Evolutionary conservation across 169 alveolate species (phyloP).

Genomic region (Cryptosporidium bovis): DNA sequence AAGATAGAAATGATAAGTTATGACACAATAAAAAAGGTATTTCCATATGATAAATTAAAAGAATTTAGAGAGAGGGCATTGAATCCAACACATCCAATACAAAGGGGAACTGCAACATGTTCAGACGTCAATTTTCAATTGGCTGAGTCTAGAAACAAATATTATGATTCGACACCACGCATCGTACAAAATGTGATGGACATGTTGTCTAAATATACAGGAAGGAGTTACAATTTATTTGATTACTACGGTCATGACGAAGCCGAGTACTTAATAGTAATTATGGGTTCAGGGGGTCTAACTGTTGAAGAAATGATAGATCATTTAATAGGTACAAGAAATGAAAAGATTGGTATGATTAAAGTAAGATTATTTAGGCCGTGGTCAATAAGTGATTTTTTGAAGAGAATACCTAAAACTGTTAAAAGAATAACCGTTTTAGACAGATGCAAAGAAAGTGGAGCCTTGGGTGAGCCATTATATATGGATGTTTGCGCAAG

Average conservation of each 20-base stretch:
- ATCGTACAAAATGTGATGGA: slow-evolving; percentile 76
- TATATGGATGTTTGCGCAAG: slow-evolving; percentile 77
- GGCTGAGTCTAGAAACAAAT: slow-evolving; percentile 78
- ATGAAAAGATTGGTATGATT: slow-evolving; percentile 77
- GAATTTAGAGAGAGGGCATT: slow-evolving; percentile 76
- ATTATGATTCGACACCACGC: slow-evolving; percentile 78
- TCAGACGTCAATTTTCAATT: slow-evolving; percentile 79
- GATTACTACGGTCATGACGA: slow-evolving; percentile 77
- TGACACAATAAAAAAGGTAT: slow-evolving; percentile 34
- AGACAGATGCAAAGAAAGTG: slow-evolving; percentile 79
- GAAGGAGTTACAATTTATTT: slow-evolving; percentile 77
- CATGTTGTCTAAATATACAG: slow-evolving; percentile 74
- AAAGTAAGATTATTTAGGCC: slow-evolving; percentile 80
- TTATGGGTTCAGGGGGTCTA: slow-evolving; percentile 81
- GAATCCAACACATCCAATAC: slow-evolving; percentile 80
- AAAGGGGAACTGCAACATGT: slow-evolving; percentile 80
- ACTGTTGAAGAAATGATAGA: slow-evolving; percentile 77
- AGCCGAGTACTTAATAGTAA: slow-evolving; percentile 75
- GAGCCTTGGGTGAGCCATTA: slow-evolving; percentile 80
- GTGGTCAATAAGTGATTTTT: slow-evolving; percentile 78
- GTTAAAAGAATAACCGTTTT: slow-evolving; percentile 76
- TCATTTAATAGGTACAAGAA: slow-evolving; percentile 27
- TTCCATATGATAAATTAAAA: slow-evolving; percentile 71
- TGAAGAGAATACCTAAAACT: slow-evolving; percentile 76
- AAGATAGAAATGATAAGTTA: slow-evolving; percentile 75